These are phyloP conservation scores for Craspedostauros australis DNA, from an alignment of 108 stramenopile species.

Conservation along the genomic window DNA sequence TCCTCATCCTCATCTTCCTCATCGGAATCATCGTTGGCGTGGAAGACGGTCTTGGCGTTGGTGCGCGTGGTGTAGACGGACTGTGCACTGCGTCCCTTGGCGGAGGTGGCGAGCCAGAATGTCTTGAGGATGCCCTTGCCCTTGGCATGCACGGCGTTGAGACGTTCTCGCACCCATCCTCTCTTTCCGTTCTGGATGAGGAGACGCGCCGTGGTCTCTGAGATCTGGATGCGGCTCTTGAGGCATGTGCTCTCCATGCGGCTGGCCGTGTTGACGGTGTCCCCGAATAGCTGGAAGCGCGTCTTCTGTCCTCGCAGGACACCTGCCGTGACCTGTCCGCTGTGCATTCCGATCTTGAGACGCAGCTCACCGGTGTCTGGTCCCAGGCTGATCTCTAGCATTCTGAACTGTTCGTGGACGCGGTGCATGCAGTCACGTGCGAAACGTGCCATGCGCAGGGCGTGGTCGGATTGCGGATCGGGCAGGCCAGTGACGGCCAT, in stretches of 20 bases:
- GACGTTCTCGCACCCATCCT: slow-evolving; percentile 12
- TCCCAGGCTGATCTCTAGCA: slow-evolving; percentile 9
- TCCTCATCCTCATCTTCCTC: too few species aligned
- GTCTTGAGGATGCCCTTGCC: slow-evolving; percentile 36
- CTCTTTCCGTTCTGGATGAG: slow-evolving; percentile 19
- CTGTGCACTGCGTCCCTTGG: too few species aligned
- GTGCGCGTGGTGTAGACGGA: too few species aligned
- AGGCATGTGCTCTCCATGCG: slow-evolving; percentile 18
- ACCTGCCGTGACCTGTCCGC: slow-evolving; percentile 12
- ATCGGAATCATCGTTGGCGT: too few species aligned
- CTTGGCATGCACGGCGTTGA: slow-evolving; percentile 22
- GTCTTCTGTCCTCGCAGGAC: slow-evolving; percentile 14
- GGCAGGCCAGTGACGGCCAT: slow-evolving; percentile 19
- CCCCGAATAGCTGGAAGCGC: slow-evolving; percentile 21
- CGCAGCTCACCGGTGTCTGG: slow-evolving; percentile 15
- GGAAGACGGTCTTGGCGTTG: too few species aligned
- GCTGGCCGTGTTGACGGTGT: slow-evolving; percentile 17
- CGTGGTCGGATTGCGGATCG: slow-evolving; percentile 21
- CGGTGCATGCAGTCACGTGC: slow-evolving; percentile 15
- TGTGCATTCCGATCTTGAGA: slow-evolving; percentile 1
- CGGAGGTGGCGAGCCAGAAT: slow-evolving; percentile 22
- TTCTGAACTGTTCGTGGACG: slow-evolving; percentile 3
- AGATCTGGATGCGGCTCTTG: slow-evolving; percentile 13
- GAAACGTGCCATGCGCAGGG: slow-evolving; percentile 16
- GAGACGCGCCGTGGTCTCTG: slow-evolving; percentile 16